Evolutionary conservation across 2,329 filamentous ascomycete species (phyloP).

Genomic region (Verticillium tricorpus): DNA sequence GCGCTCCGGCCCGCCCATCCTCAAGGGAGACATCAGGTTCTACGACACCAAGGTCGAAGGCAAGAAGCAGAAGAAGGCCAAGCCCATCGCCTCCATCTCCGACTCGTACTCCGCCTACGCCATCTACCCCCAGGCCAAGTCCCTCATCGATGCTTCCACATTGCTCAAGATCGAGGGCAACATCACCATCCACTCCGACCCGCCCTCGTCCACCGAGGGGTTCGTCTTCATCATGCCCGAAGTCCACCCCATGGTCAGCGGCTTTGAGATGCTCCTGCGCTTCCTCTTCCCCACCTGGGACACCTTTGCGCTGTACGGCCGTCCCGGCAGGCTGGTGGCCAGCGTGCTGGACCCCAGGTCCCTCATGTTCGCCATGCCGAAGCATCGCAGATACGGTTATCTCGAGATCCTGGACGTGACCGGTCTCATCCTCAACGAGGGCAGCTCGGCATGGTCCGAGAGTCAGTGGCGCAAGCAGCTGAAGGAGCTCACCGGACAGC

Average conservation of each 20-base stretch:
- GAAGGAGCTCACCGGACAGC: constrained; percentile 79
- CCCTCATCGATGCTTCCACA: constrained; percentile 89
- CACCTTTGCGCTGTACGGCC: constrained; percentile 85
- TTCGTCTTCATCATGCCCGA: constrained; percentile 99
- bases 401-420: constrained; percentile 84
- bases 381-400: constrained; percentile 82
- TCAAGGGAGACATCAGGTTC: constrained; percentile 91
- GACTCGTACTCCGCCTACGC: constrained; percentile 91
- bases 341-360: constrained; percentile 83
- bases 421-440: constrained; percentile 70
- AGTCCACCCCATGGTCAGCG: constrained; percentile 81
- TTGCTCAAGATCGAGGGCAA: constrained; percentile 89
- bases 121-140: constrained; percentile 92
- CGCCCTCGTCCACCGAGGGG: constrained; percentile 76
- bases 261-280: constrained; percentile 91
- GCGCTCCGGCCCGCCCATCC: constrained; percentile 56
- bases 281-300: constrained; percentile 94
- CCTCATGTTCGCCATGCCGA: constrained; percentile 97
- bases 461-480: constrained; percentile 84
- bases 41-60: constrained; percentile 72
- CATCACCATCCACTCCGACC: constrained; percentile 79
- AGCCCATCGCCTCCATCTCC: constrained; percentile 85
- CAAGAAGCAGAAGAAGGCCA: constrained; percentile 87
- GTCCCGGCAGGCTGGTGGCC: constrained; percentile 79
- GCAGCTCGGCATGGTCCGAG: constrained; percentile 75